Conservation (phyloP, 2,329 filamentous ascomycete species). For the Cercospora nicotianae region DNA sequence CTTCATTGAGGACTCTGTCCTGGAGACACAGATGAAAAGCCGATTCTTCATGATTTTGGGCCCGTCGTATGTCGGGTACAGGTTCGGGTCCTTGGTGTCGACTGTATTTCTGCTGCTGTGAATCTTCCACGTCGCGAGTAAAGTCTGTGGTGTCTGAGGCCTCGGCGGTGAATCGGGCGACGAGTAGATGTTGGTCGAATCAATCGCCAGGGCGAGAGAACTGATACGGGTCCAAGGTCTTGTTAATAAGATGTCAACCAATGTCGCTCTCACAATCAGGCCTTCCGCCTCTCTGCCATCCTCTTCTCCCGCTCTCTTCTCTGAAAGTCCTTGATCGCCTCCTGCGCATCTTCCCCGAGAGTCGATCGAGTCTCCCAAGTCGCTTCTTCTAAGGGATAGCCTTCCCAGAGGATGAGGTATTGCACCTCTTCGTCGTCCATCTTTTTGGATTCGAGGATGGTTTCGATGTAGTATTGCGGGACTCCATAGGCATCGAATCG, state of each 20-base stretch:
- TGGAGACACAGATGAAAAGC: not conserved
- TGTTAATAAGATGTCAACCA: no score
- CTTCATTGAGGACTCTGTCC: not conserved
- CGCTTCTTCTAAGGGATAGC: not conserved
- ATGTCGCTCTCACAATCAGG: no score
- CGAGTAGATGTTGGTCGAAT: no score
- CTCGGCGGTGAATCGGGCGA: no score
- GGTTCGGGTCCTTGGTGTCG: not conserved
- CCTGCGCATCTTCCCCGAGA: not conserved
- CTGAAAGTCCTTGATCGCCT: not conserved
- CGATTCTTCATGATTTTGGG: not conserved
- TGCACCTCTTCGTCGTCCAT: not conserved
- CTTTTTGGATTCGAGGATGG: not conserved
- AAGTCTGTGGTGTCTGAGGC: no score
- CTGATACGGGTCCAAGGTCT: no score
- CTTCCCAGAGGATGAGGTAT: not conserved
- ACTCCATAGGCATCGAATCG: not conserved
- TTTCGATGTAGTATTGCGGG: not conserved
- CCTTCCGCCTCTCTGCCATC: not conserved
- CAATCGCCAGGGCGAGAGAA: no score
- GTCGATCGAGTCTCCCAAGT: not conserved
- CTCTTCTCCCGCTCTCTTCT: not conserved
- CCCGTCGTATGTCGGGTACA: not conserved
- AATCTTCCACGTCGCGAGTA: no score
- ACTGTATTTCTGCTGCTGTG: not conserved